Percentiles rank a stretch among this genome's conserved stretches.
These are phyloP conservation scores for Pleurozium schreberi DNA, from an alignment of 225 moss, liverwort and hornwort genomes.

Conservation along the genomic window DNA sequence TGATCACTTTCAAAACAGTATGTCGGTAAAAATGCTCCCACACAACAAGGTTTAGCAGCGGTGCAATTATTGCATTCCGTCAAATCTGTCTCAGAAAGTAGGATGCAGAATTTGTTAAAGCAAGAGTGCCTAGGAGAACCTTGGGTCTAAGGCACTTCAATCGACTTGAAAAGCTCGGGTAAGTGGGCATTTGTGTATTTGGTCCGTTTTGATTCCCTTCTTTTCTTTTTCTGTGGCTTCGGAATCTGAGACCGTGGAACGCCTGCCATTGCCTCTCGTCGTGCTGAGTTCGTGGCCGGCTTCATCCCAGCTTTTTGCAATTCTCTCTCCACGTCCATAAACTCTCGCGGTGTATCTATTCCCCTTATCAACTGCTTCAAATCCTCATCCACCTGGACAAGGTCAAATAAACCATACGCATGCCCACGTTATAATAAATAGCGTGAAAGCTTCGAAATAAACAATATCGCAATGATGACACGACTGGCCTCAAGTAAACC, in stretches of 20 bases:
- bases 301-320: no score
- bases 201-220: slow-evolving; percentile 78
- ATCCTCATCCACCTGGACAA: no score
- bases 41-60: not conserved
- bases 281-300: no score
- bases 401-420: no score
- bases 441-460: no score
- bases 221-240: slow-evolving; percentile 78
- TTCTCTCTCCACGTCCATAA: no score
- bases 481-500: no score
- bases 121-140: not conserved
- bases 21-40: not conserved
- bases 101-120: not conserved
- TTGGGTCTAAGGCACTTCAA: slow-evolving; percentile 26
- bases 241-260: slow-evolving; percentile 58
- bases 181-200: slow-evolving; percentile 91
- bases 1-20: not conserved
- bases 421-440: no score
- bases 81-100: not conserved
- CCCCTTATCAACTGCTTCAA: no score
- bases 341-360: no score
- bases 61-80: not conserved
- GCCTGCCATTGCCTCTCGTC: slow-evolving; percentile 4
- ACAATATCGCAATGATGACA: no score
- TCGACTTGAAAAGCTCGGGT: slow-evolving; percentile 70